phyloP scores from a whole-genome alignment of 768 basidiomycete genomes.

The Tylopilus subfusipes region DNA sequence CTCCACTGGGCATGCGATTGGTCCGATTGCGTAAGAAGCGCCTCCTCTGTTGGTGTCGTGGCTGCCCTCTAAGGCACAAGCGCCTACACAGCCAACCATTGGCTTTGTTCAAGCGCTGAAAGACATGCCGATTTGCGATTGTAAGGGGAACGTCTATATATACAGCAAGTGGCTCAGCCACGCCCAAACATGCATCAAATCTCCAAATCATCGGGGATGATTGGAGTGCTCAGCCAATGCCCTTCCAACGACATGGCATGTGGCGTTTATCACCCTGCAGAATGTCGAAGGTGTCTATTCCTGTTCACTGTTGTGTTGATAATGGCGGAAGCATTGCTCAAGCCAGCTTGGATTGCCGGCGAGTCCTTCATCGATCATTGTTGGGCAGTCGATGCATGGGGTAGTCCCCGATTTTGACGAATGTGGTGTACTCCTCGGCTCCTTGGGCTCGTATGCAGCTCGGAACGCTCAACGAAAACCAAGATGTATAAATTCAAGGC shows the following conservation, averaged over 20 bases:
- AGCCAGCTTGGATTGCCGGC: not conserved
- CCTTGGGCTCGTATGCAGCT: not conserved
- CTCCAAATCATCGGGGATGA: not conserved
- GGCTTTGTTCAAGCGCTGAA: not conserved
- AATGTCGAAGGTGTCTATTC: not conserved
- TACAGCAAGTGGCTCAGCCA: conserved; percentile 14
- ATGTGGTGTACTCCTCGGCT: not conserved
- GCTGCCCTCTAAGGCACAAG: not conserved
- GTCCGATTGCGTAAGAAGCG: not conserved
- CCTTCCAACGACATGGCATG: not conserved
- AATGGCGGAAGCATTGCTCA: not conserved
- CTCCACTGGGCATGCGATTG: not conserved
- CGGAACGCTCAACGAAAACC: not conserved
- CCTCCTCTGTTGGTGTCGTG: not conserved
- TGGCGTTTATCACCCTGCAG: not conserved
- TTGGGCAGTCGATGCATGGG: not conserved
- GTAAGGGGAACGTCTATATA: too few species aligned
- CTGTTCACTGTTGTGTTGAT: not conserved
- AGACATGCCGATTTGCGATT: too few species aligned
- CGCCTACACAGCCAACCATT: conserved; percentile 4
- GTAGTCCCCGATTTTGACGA: not conserved
- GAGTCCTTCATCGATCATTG: not conserved
- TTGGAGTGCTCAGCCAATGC: not conserved
- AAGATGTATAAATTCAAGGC: not conserved
- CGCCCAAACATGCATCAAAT: not conserved